Evolutionary conservation across 2,329 filamentous ascomycete genomes (phyloP), one percentile per base, ranked within the genome.

Genomic region (Colletotrichum cereale): DNA sequence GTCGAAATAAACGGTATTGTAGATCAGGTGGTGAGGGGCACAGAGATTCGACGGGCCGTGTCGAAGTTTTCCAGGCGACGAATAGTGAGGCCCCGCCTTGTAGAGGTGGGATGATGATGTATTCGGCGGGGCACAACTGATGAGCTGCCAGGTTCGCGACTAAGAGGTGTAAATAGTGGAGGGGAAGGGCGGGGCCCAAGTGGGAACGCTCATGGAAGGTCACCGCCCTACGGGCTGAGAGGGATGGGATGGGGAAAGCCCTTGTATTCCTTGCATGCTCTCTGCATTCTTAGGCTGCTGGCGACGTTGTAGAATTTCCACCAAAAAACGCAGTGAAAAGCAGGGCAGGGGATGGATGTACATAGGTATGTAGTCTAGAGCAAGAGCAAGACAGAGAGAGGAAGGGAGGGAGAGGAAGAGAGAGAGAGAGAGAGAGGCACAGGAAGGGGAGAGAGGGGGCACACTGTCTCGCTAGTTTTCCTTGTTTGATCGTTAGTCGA

Each of bases 31-130:
- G 66, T 53, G 66, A 52, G 55, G 53, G 62, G 53, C 36, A 58
- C 36, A 58, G 31, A 56, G 29, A 34, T 24, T 34, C 18, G 40
- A 47, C 31, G 29, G 40, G 52, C 58, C 29, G 63, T 24, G 42
- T 69, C 62, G 66, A 66, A 69, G 62, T 67, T 63, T 63, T 62
- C 66, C 69, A 64, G 60, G 47, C 53, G 60, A 72, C 69, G 36
- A 55, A 72, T 31, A 44, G 69, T 47, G 44, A 61, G 52, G 47
- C 65, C 65, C 69, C 65, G 69, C 58, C 47, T 29, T 47, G 60
- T 38, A 44, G n/a, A 38, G 47, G 69, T 72, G 66, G 69, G 66
- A 64, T 69, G 69, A 71, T 63, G 65, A 72, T 69, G 69, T 58
- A 64, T 47, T 60, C 57, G 47, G 69, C 60, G 65, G 69, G 69